Evolutionary conservation across 805 yeast genomes (phyloP).

Genomic region (Cyberlindnera xylosilytica): DNA sequence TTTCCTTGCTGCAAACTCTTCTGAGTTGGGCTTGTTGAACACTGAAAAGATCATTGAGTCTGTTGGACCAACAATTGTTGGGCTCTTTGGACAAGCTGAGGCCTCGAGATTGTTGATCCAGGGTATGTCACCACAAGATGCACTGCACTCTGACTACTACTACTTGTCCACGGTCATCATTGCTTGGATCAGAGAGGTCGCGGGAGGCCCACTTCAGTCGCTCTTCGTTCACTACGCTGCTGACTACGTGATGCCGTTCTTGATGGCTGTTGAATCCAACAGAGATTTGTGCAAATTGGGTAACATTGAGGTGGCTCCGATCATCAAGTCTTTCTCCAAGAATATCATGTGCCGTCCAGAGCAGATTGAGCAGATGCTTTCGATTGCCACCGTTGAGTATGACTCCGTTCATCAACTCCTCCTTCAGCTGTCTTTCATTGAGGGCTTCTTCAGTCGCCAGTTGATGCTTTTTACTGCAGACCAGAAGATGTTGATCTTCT

Average conservation of each 20-base stretch:
- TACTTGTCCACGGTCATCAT: constrained; percentile 63
- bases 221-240: constrained; percentile 51
- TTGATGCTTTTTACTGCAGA: constrained; percentile 47
- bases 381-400: constrained; percentile 35
- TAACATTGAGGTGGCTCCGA: constrained; percentile 48
- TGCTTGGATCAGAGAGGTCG: constrained; percentile 53
- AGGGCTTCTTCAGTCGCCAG: constrained; percentile 68
- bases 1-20: constrained; percentile 38
- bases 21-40: constrained; percentile 34
- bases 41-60: constrained; percentile 29
- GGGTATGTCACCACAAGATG: constrained; percentile 49
- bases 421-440: constrained; percentile 65
- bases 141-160: constrained; percentile 57
- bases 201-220: constrained; percentile 51
- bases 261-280: constrained; percentile 59
- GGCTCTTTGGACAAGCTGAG: constrained; percentile 44
- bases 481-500: constrained; percentile 49
- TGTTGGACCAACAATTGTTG: constrained; percentile 36
- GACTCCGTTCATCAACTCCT: constrained; percentile 59
- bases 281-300: constrained; percentile 80
- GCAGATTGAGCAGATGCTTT: constrained; percentile 40
- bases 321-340: constrained; percentile 43
- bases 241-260: constrained; percentile 61
- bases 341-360: constrained; percentile 42
- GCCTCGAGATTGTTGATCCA: constrained; percentile 32